phyloP scores from a whole-genome alignment of 2,329 filamentous ascomycete genomes.

The Xylaria digitata region DNA sequence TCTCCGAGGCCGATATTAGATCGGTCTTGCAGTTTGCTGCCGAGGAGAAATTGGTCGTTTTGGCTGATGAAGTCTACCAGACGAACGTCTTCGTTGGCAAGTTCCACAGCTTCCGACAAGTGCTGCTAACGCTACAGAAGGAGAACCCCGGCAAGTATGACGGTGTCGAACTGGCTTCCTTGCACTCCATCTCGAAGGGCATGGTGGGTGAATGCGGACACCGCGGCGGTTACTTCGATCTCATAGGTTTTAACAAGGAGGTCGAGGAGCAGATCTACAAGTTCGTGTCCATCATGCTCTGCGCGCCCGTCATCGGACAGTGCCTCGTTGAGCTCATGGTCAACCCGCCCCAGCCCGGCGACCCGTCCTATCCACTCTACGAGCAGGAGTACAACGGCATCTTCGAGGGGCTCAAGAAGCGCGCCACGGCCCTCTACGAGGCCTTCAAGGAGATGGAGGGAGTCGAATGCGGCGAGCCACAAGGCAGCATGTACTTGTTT shows the following conservation, averaged over 20 bases:
- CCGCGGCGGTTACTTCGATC: conserved; percentile 96
- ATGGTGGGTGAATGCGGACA: conserved; percentile 99
- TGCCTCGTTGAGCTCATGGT: conserved; percentile 98
- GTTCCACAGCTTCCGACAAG: conserved; percentile 95
- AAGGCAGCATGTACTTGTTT: conserved; percentile 99
- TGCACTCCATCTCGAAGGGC: conserved; percentile 96
- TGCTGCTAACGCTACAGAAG: conserved; percentile 83
- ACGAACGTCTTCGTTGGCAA: conserved; percentile 96
- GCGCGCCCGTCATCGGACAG: conserved; percentile 93
- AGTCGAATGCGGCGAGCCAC: conserved; percentile 87
- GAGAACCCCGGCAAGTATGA: conserved; percentile 81
- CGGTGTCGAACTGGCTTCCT: conserved; percentile 85
- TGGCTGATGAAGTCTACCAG: conserved; percentile 99
- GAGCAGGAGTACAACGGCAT: conserved; percentile 86
- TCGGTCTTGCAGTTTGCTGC: conserved; percentile 88
- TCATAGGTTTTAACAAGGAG: conserved; percentile 85
- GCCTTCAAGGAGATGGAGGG: conserved; percentile 97
- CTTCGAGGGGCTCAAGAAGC: conserved; percentile 79
- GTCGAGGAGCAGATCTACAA: conserved; percentile 98
- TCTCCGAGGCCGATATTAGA: conserved; percentile 82
- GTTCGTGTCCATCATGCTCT: conserved; percentile 96
- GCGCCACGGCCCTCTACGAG: conserved; percentile 86
- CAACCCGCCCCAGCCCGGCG: conserved; percentile 86
- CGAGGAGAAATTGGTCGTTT: conserved; percentile 84
- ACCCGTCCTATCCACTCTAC: conserved; percentile 87